Evolutionary conservation across 352 stramenopile genomes (phyloP), one percentile per base, ranked within the genome.

Genomic region (Pythium sp.): DNA sequence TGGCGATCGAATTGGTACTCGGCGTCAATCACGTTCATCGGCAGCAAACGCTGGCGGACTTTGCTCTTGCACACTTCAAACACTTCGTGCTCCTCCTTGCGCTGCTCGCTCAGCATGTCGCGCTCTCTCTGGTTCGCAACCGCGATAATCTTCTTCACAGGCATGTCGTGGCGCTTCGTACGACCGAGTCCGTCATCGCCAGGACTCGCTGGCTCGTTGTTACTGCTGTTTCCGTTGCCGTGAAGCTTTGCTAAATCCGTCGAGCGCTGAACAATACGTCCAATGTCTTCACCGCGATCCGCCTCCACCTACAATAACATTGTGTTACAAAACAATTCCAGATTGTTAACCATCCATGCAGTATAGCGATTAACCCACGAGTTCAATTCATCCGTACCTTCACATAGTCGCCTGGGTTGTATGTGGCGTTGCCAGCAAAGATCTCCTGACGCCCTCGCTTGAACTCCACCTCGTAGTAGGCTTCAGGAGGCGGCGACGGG

Each of bases 1-100:
- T 99, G 94, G 63, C 97, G 92, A 77, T 99, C 97, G 74, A 98
- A 99, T 75, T 99, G 97, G 84, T 98, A 99, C 74, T 99, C 97
- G 28, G 97, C 96, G 72, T 99, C 97, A 59, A 99, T 97, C 62
- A 99, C 93, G 69, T 97, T 93, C 96, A 99, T 99, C n/a, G 92
- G 91, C 12, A 99, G 75, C 43, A 93, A 77, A 58, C 97, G 84
- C 74, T 98, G 96, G 59, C 87, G 90, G 30, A 98, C 95, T 87
- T 99, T 99, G 49, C 82, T 93, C 65, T 97, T 93, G 81, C 96
- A 99, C 60, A 99, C 95, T 73, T 98, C 96, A 64, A 99, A 96
- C 56, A 99, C 85, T 65, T 98, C 91, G 43, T 98, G 92, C 76
- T 99, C 97, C 71, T 99, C 95, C 65, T 98, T 93, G 36, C 89